These are phyloP conservation scores for Kwoniella shivajii DNA, from an alignment of 1,284 basidiomycete genomes.

Conservation along the genomic window DNA sequence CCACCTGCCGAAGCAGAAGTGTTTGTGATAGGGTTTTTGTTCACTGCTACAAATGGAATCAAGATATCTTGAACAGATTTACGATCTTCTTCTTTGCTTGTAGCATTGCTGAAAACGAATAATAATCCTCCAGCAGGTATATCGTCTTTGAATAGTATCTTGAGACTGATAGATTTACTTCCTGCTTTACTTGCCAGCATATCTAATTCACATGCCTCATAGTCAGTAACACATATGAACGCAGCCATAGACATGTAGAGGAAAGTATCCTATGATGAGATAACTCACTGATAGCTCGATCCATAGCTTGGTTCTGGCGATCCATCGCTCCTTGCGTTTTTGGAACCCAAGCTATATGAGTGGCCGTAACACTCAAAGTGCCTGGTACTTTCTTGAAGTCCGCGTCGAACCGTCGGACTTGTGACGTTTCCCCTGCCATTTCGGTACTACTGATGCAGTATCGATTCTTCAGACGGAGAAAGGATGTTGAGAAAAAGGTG, in stretches of 20 bases:
- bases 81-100: constrained; percentile 33
- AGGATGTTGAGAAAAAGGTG: too few relatives aligned
- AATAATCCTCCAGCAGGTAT: constrained; percentile 47
- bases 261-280: too few relatives aligned
- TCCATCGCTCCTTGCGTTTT: constrained; percentile 41
- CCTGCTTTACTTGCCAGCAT: constrained; percentile 52
- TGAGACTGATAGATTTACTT: constrained; percentile 42
- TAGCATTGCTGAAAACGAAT: constrained; percentile 47
- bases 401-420: constrained; percentile 32
- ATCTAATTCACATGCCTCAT: constrained; percentile 22
- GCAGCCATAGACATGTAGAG: neutral
- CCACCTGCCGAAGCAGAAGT: constrained; percentile 18
- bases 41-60: constrained; percentile 49
- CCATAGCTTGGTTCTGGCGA: constrained; percentile 48
- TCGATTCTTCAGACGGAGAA: too few relatives aligned
- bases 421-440: constrained; percentile 15
- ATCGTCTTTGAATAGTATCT: constrained; percentile 50
- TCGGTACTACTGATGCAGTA: neutral
- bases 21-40: constrained; percentile 24
- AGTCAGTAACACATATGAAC: neutral
- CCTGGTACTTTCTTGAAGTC: constrained; percentile 51
- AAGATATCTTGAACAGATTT: constrained; percentile 49
- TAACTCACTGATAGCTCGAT: constrained; percentile 46
- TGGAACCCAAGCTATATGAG: constrained; percentile 49
- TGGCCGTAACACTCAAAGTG: constrained; percentile 44